Evolutionary conservation across 2,329 filamentous ascomycete genomes (phyloP), one percentile per base, ranked within the genome.

Genomic region (Colletotrichum viniferum): DNA sequence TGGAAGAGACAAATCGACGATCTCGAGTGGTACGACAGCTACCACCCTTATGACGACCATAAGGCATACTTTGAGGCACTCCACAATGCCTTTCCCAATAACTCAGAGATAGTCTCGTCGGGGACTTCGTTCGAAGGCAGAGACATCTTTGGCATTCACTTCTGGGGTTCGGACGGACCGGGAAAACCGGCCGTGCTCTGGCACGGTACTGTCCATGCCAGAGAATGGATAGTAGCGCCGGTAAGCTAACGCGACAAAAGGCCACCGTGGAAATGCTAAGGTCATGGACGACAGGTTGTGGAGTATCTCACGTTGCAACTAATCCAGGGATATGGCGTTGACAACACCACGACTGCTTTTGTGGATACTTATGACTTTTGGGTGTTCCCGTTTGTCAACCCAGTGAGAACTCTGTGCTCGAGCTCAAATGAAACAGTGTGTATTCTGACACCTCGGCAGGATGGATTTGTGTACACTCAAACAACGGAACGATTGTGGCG

Each of bases 291-390:
- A n/a, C 62, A 30, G 12, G 68, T 63, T 26, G 81, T 85, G n/a
- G 88, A 90, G 77, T 90, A 89, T 77, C 81, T 90, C n/a, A 83
- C 87, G 2, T 83, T 84, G 7, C 82, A 85, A 14, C 82, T 90
- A 8, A 80, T 90, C 58, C 82, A 83, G 14, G 85, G 84, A 32
- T 88, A 89, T 74, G 79, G 79, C 56, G 78, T 77, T 7, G 82
- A 81, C 9, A 83, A 86, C 58, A 77, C 81, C 7, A 82, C 85
- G 8, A 83, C 81, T 52, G 81, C 82, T 2, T 86, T 88, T 73
- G 84, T 92, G 55, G 86, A 92, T 81, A 87, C 85, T 62, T 91
- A 90, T 78, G 90, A 91, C 81, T 91, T 88, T 79, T 90, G 88
- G 81, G 87, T 91, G 79, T 84, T 89, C 73, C 87, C 87, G 5